Evolutionary conservation across 257 asterid species (phyloP), one percentile per base, ranked within the genome.

Genomic region (Penstemon barbatus): DNA sequence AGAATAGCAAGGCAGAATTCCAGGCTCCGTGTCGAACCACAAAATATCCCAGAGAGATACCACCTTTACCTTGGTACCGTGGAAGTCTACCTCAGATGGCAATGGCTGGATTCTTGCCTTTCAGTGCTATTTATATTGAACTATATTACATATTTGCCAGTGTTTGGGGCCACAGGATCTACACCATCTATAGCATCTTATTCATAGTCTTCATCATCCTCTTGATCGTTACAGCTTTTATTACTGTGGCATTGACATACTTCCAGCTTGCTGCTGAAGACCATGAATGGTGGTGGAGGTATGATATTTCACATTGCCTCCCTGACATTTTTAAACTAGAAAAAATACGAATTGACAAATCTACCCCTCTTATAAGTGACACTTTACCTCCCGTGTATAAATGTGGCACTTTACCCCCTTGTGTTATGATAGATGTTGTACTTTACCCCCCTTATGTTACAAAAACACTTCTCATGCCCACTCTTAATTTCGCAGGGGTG

Each of bases 251-350:
- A 0, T 80, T 90, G 81, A 88, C 96, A 6, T 90, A 90, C 65
- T 90, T 90, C 78, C 97, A 90, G 62, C 96, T 90, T 62, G 97
- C 96, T 69, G 97, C 97, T 49, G 97, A 90, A 83, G 97, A 89
- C 66, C 97, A 90, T 73, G 89, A 88, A 74, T 90, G 97, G 97
- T 90, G 97, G 97, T 90, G 97, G 97, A 90, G 97, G 97, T 90
- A 84, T 71, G 33, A 25, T 25, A 25, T 25, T 25, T 25, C 2
- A 25, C 33, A 25, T 25, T 25, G 33, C 33, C 33, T 25, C 33
- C 2, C 33, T 1, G 33, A 25, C 33, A 25, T 25, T 25, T 25
- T 25, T 25, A 25, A 25, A 25, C 33, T 25, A 25, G 1, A 25
- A 25, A 25, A 25, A 25, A 1, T 25, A 25, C 33, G 2, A 25